These are phyloP conservation scores for Mucor circinelloides DNA, from an alignment of 371 early-diverging fungal species.

Conservation along the genomic window DNA sequence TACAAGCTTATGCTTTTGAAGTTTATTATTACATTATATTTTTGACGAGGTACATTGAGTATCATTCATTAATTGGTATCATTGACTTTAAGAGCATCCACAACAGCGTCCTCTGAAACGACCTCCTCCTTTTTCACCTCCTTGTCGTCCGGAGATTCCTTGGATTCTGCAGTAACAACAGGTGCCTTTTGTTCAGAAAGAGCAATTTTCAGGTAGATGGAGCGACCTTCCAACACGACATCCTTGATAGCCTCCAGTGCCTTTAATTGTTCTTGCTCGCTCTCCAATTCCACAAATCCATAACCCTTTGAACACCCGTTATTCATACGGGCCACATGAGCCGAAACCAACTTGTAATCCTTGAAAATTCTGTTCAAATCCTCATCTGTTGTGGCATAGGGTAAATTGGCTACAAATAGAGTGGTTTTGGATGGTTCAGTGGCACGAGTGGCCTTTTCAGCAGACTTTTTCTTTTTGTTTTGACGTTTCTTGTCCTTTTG, in stretches of 20 bases:
- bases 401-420: constrained; percentile 92
- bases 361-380: constrained; percentile 73
- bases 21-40: neutral
- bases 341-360: constrained; percentile 74
- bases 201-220: constrained; percentile 75
- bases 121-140: constrained; percentile 5
- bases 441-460: neutral
- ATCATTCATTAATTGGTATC: constrained; percentile 14
- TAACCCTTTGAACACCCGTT: constrained; percentile 85
- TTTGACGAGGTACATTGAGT: neutral
- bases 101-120: neutral
- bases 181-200: constrained; percentile 45
- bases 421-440: constrained; percentile 80
- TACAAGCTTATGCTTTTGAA: neutral
- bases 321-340: constrained; percentile 69
- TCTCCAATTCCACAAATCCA: constrained; percentile 87
- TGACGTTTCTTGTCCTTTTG: constrained; percentile 12
- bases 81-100: constrained; percentile 9
- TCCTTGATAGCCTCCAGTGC: constrained; percentile 69
- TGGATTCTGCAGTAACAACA: neutral
- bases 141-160: neutral
- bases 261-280: constrained; percentile 78
- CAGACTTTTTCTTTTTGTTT: constrained; percentile 11
- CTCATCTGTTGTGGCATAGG: constrained; percentile 82
- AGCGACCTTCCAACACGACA: constrained; percentile 69